phyloP scores from a whole-genome alignment of 352 stramenopile genomes.

The Globisporangium sylvaticum region DNA sequence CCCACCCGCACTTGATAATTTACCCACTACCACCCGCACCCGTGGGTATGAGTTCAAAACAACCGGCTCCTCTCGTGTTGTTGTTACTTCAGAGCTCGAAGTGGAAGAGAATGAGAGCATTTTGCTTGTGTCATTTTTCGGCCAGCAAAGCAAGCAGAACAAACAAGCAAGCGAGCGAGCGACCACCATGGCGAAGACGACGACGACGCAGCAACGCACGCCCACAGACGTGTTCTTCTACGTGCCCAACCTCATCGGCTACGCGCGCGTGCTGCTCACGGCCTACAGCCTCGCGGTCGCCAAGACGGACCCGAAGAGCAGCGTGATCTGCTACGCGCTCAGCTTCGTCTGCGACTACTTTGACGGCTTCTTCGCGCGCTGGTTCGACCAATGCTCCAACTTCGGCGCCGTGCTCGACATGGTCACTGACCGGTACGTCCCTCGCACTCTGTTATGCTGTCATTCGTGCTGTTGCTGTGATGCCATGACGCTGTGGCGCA shows the following conservation, averaged over 20 bases:
- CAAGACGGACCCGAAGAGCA: slow-evolving; percentile 57
- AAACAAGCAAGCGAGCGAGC: background rate
- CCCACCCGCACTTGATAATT: too few species aligned
- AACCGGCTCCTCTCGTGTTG: background rate
- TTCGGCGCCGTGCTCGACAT: slow-evolving; percentile 97
- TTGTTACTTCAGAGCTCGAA: background rate
- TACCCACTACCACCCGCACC: too few species aligned
- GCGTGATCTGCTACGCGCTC: slow-evolving; percentile 89
- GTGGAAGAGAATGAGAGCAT: background rate
- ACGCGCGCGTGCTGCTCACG: slow-evolving; percentile 87
- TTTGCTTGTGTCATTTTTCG: background rate
- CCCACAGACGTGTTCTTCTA: slow-evolving; percentile 91
- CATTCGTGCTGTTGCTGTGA: background rate
- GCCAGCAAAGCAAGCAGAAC: slow-evolving; percentile 4
- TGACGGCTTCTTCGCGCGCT: slow-evolving; percentile 95
- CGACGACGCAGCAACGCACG: slow-evolving; percentile 20
- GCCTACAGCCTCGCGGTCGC: slow-evolving; percentile 84
- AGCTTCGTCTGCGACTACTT: slow-evolving; percentile 98
- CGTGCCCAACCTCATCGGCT: slow-evolving; percentile 96
- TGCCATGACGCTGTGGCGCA: background rate
- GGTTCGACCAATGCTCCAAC: slow-evolving; percentile 94
- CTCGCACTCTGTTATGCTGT: background rate
- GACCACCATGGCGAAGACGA: slow-evolving; percentile 12
- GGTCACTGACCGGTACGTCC: slow-evolving; percentile 91
- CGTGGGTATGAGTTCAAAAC: background rate